phyloP scores from a whole-genome alignment of 2,329 filamentous ascomycete genomes.

The Tolypocladium tundrense region DNA sequence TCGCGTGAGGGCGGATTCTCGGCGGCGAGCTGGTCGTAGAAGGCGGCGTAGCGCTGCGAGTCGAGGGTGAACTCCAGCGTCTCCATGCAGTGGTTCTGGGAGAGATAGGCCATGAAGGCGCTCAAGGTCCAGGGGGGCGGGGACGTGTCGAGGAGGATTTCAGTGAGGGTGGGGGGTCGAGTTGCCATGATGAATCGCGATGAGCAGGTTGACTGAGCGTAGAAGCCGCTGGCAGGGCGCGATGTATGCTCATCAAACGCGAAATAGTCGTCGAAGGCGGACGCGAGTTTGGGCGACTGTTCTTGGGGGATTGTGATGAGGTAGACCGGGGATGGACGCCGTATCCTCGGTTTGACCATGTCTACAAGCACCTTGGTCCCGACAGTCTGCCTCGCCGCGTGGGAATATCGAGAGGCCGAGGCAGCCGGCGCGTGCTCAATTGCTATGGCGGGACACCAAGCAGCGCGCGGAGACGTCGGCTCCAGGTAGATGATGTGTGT shows the following conservation, averaged over 20 bases:
- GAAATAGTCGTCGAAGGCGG: slow-evolving; percentile 34
- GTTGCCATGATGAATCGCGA: slow-evolving; percentile 20
- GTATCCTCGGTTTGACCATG: slow-evolving; percentile 38
- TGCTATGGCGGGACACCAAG: background rate
- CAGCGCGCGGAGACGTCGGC: slow-evolving; percentile 4
- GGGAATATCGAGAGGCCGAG: background rate
- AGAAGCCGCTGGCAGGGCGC: slow-evolving; percentile 37
- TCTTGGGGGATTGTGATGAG: slow-evolving; percentile 30
- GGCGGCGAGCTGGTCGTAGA: slow-evolving; percentile 34
- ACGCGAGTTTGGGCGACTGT: slow-evolving; percentile 32
- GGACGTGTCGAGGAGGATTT: slow-evolving; percentile 80
- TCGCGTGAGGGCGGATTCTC: slow-evolving; percentile 28
- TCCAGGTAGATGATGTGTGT: background rate
- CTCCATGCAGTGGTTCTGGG: slow-evolving; percentile 93
- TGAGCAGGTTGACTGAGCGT: slow-evolving; percentile 30
- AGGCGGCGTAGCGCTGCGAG: slow-evolving; percentile 68
- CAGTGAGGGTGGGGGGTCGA: slow-evolving; percentile 59
- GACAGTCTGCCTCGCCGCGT: background rate
- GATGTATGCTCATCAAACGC: slow-evolving; percentile 31
- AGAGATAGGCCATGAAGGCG: slow-evolving; percentile 93
- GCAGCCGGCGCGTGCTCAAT: background rate
- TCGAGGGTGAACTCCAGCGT: slow-evolving; percentile 96
- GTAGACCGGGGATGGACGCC: slow-evolving; percentile 32
- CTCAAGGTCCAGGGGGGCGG: slow-evolving; percentile 81
- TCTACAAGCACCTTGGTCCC: slow-evolving; percentile 4